phyloP scores from a whole-genome alignment of 2,329 filamentous ascomycete genomes.

The Aureobasidium sp. region DNA sequence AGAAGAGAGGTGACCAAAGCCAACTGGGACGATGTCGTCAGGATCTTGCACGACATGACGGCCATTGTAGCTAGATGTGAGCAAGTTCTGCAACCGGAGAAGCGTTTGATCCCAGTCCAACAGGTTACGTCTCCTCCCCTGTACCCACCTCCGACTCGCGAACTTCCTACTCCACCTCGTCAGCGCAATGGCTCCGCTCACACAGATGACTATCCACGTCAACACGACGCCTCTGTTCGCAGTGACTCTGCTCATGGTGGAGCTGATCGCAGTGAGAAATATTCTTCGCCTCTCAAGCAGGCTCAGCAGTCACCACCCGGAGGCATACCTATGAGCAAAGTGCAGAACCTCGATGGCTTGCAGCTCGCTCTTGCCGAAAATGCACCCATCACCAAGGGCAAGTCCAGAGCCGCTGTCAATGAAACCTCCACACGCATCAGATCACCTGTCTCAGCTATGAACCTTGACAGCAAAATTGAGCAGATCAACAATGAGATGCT shows the following conservation, averaged over 20 bases:
- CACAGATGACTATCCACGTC: not conserved
- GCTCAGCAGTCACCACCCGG: not conserved
- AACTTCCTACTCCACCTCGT: not conserved
- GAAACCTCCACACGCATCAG: not conserved
- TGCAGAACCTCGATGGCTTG: not conserved
- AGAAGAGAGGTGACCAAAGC: conserved; percentile 88
- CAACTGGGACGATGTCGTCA: conserved; percentile 86
- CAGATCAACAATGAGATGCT: conserved; percentile 10
- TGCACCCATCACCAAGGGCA: not conserved
- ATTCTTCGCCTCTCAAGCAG: not conserved
- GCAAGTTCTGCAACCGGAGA: not conserved
- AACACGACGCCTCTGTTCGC: not conserved
- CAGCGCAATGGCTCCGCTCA: not conserved
- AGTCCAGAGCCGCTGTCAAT: not conserved
- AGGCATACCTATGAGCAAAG: not conserved
- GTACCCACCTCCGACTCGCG: not conserved
- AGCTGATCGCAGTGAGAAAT: not conserved
- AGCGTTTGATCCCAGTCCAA: not conserved
- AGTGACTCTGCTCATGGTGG: not conserved
- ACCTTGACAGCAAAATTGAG: conserved; percentile 13
- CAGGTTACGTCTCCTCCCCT: not conserved
- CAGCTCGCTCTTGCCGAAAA: not conserved
- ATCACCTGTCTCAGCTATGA: conserved; percentile 11
- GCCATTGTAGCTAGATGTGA: conserved; percentile 76
- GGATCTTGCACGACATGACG: conserved; percentile 75